Evolutionary conservation across 768 basidiomycete species (phyloP).

Genomic region (Russula brevipes): DNA sequence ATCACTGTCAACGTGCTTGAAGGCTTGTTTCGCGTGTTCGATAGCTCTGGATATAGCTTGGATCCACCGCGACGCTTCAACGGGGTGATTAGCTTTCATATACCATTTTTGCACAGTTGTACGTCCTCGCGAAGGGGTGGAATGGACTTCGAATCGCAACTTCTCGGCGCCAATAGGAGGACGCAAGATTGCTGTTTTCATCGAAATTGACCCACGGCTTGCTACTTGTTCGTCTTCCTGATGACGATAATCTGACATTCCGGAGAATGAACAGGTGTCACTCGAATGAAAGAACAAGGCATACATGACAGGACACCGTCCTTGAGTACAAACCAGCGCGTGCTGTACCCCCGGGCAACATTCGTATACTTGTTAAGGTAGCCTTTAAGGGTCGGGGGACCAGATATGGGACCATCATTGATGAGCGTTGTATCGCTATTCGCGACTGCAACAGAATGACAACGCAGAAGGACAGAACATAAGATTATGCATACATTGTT

Average conservation of each 20-base stretch:
- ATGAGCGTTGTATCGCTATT: conserved; percentile 77
- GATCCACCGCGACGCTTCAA: conserved; percentile 85
- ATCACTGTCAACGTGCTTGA: conserved; percentile 41
- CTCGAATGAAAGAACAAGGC: conserved; percentile 29
- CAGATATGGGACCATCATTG: conserved; percentile 39
- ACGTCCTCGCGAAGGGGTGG: conserved; percentile 46
- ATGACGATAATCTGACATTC: conserved; percentile 62
- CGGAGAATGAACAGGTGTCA: neutral
- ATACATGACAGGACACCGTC: conserved; percentile 79
- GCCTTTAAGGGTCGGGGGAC: conserved; percentile 62
- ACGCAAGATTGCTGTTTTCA: conserved; percentile 71
- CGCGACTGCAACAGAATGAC: conserved; percentile 44
- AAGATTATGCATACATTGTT: conserved; percentile 59
- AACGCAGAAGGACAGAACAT: neutral
- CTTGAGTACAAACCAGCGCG: conserved; percentile 89
- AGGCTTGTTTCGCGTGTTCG: conserved; percentile 57
- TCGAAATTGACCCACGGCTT: conserved; percentile 81
- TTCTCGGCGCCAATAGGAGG: conserved; percentile 47
- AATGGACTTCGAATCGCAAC: conserved; percentile 79
- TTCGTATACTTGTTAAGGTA: conserved; percentile 92
- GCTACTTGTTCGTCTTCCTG: conserved; percentile 87
- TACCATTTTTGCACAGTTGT: conserved; percentile 67
- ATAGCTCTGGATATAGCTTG: conserved; percentile 69
- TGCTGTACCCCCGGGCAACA: conserved; percentile 83
- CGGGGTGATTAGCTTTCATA: conserved; percentile 79